Percentiles rank a stretch among this genome's conserved stretches.
Conservation (phyloP, 306 rosid genomes). For the Fragaria iinumae region DNA sequence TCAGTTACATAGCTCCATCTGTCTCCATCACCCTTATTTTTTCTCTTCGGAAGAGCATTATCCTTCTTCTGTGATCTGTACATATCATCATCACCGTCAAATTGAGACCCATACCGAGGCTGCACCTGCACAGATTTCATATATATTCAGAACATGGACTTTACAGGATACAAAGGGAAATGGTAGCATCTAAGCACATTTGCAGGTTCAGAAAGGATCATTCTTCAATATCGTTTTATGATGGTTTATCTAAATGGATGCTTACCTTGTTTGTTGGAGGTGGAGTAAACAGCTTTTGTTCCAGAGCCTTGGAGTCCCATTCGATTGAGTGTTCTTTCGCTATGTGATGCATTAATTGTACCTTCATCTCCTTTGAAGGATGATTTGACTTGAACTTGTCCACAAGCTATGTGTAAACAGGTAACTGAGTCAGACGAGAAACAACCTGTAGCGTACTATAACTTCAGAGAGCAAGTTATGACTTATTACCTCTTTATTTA, state of each 20-base stretch:
- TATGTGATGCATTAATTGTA: conserved; percentile 57
- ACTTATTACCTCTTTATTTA: conserved; percentile 58
- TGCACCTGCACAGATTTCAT: conserved; percentile 38
- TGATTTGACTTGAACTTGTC: conserved; percentile 43
- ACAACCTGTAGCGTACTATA: neutral
- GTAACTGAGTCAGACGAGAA: conserved; percentile 9
- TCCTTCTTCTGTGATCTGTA: conserved; percentile 19
- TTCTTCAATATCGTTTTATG: neutral
- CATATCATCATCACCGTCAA: conserved; percentile 13
- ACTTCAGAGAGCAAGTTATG: neutral
- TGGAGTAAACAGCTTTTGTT: conserved; percentile 40
- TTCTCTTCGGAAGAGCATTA: neutral
- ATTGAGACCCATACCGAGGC: neutral
- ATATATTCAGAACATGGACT: conserved; percentile 9
- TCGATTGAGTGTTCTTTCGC: conserved; percentile 59
- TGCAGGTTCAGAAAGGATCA: neutral
- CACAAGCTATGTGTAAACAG: conserved; percentile 43
- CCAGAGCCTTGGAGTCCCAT: conserved; percentile 67
- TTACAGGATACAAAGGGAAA: neutral
- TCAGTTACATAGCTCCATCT: conserved; percentile 2
- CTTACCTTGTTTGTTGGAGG: conserved; percentile 44
- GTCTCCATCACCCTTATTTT: conserved; percentile 16
- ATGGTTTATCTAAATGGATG: neutral
- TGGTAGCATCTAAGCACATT: neutral
- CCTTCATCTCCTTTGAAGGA: conserved; percentile 58